phyloP scores from a whole-genome alignment of 176 grass and related monocot species.

The Saccharum officinarum region DNA sequence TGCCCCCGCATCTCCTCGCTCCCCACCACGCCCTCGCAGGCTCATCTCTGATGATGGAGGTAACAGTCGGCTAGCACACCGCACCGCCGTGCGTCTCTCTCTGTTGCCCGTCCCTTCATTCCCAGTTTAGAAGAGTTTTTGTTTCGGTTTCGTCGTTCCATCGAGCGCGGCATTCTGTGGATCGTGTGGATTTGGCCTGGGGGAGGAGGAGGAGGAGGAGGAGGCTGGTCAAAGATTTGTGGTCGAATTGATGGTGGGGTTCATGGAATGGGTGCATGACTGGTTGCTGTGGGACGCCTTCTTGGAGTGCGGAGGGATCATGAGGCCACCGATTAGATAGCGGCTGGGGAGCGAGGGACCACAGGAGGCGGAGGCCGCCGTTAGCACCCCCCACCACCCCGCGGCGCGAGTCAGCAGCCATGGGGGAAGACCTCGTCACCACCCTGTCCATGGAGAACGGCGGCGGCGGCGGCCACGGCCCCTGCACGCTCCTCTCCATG shows the following conservation, averaged over 20 bases:
- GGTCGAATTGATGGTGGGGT: constrained; percentile 64
- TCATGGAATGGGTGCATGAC: constrained; percentile 81
- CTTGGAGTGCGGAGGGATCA: constrained; percentile 94
- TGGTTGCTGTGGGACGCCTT: constrained; percentile 93
- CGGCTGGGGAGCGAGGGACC: constrained; percentile 24
- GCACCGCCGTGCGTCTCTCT: neutral
- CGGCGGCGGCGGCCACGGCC: constrained; percentile 56
- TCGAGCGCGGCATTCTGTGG: neutral
- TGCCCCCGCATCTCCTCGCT: neutral
- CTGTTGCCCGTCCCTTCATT: neutral
- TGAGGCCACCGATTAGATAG: constrained; percentile 91
- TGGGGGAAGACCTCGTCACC: constrained; percentile 95
- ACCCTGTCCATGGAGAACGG: constrained; percentile 96
- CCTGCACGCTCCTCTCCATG: constrained; percentile 98
- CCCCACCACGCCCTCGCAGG: neutral
- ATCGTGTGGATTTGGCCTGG: constrained; percentile 27
- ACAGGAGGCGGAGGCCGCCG: constrained; percentile 48
- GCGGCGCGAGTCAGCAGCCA: constrained; percentile 38
- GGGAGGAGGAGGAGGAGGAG: neutral
- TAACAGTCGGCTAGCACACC: constrained; percentile 2
- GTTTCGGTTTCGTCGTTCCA: neutral
- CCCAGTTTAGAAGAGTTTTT: neutral
- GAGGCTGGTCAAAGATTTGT: constrained; percentile 20
- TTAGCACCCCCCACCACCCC: constrained; percentile 27
- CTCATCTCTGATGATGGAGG: constrained; percentile 7